These are phyloP conservation scores for Blepharisma stoltei DNA, from an alignment of 73 alveolate species.

Conservation along the genomic window DNA sequence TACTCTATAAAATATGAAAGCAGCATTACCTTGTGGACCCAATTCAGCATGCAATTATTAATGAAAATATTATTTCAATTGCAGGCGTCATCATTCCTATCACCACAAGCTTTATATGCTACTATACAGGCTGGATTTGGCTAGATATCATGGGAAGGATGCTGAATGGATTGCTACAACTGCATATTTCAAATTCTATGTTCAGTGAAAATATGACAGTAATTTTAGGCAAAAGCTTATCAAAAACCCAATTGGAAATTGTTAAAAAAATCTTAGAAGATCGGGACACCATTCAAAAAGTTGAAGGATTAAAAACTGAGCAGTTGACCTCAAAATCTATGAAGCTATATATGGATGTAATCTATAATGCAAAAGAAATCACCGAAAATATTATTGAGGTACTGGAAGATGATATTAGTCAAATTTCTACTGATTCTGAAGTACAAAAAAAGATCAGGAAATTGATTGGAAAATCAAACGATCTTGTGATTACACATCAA, in stretches of 20 bases:
- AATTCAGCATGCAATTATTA: not conserved
- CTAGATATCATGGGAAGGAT: not conserved
- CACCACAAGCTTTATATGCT: not conserved
- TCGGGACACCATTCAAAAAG: not conserved
- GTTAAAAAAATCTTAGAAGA: not conserved
- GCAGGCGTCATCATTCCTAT: not conserved
- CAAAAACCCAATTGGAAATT: not conserved
- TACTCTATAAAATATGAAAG: not conserved
- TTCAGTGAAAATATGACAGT: not conserved
- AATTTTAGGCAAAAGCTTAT: not conserved
- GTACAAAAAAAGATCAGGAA: not conserved
- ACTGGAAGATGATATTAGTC: not conserved
- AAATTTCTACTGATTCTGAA: not conserved
- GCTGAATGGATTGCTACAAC: not conserved
- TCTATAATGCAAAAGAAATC: not conserved
- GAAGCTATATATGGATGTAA: not conserved
- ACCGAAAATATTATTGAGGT: not conserved
- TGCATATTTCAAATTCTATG: not conserved
- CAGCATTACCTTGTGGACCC: not conserved
- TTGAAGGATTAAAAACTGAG: not conserved
- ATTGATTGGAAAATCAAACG: not conserved
- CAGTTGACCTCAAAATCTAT: not conserved
- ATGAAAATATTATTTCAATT: not conserved
- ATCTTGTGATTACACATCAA: not conserved
- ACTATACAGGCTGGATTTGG: not conserved